Percentiles rank a stretch among this genome's conserved stretches.
phyloP scores from a whole-genome alignment of 345 rosid genomes.

The Xanthoceras sorbifolium region DNA sequence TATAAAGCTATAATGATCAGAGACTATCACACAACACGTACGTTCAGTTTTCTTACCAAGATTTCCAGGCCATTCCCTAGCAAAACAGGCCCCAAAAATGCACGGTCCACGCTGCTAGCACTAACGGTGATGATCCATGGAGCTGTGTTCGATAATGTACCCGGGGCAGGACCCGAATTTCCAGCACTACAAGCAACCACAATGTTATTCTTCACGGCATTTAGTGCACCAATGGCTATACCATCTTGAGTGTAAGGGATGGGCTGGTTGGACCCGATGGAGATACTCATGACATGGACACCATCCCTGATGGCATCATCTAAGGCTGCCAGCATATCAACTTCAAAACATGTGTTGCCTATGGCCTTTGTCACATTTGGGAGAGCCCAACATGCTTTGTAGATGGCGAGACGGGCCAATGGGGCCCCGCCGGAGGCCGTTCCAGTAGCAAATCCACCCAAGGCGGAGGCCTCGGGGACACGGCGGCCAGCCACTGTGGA shows the following conservation, averaged over 20 bases:
- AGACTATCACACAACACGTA: background rate
- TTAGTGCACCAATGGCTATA: slow-evolving; percentile 66
- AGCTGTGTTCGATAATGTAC: slow-evolving; percentile 59
- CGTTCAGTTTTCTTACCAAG: slow-evolving; percentile 34
- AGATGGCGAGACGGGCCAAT: slow-evolving; percentile 65
- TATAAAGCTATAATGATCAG: background rate
- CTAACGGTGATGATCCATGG: slow-evolving; percentile 88
- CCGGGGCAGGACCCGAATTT: slow-evolving; percentile 64
- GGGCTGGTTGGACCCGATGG: slow-evolving; percentile 43
- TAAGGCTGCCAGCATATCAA: slow-evolving; percentile 78
- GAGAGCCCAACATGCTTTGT: slow-evolving; percentile 83
- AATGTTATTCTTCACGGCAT: slow-evolving; percentile 59
- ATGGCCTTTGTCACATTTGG: slow-evolving; percentile 45
- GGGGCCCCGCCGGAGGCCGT: slow-evolving; percentile 83
- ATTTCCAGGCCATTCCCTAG: slow-evolving; percentile 67
- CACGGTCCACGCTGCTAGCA: slow-evolving; percentile 79
- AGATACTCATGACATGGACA: slow-evolving; percentile 69
- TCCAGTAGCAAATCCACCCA: slow-evolving; percentile 72
- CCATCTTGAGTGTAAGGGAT: slow-evolving; percentile 34
- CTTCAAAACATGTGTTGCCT: slow-evolving; percentile 56
- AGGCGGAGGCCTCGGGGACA: slow-evolving; percentile 46
- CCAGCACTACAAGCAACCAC: slow-evolving; percentile 74
- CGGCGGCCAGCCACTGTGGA: slow-evolving; percentile 64
- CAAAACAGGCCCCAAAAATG: slow-evolving; percentile 40
- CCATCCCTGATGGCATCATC: slow-evolving; percentile 88